A percentile compares a stretch with the other conserved stretches of the same genome.
These are phyloP conservation scores for Cercospora janseana DNA, from an alignment of 2,329 filamentous ascomycete genomes.

Conservation along the genomic window DNA sequence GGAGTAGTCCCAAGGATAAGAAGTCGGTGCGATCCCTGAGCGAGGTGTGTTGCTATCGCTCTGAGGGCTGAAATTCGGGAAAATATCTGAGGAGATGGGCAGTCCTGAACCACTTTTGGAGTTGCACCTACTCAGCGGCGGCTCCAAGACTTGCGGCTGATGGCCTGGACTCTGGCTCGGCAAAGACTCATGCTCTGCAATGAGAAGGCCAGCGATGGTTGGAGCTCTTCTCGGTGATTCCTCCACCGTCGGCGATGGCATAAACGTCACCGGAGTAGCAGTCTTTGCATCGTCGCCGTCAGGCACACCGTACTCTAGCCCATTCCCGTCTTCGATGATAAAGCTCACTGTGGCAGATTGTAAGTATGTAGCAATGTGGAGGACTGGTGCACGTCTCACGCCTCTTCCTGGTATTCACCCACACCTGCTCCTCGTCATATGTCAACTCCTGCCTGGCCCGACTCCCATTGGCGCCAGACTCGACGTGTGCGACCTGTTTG, in stretches of 20 bases:
- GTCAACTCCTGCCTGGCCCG: constrained; percentile 17
- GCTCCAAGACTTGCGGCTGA: too few species aligned
- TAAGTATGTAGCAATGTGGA: not conserved
- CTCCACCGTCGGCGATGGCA: not conserved
- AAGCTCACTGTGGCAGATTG: constrained; percentile 18
- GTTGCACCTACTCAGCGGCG: too few species aligned
- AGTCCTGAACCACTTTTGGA: too few species aligned
- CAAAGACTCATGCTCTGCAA: constrained; percentile 1
- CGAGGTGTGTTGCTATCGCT: constrained; percentile 1
- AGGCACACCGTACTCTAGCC: constrained; percentile 25
- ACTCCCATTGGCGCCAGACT: constrained; percentile 16
- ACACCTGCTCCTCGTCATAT: constrained; percentile 23
- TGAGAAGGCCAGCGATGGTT: constrained; percentile 8
- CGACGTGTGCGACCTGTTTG: constrained; percentile 25
- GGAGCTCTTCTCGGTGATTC: constrained; percentile 12
- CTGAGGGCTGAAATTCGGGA: not conserved
- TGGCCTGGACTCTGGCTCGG: not conserved
- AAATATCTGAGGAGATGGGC: not conserved
- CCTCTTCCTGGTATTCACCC: constrained; percentile 25
- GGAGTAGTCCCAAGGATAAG: constrained; percentile 13
- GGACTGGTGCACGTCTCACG: constrained; percentile 9
- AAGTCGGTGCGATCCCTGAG: not conserved
- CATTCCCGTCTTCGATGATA: constrained; percentile 26
- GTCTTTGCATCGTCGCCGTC: constrained; percentile 19
- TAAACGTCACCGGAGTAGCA: not conserved